Conservation (phyloP, 176 grass and related monocot genomes). For the Hyparrhenia diplandra region DNA sequence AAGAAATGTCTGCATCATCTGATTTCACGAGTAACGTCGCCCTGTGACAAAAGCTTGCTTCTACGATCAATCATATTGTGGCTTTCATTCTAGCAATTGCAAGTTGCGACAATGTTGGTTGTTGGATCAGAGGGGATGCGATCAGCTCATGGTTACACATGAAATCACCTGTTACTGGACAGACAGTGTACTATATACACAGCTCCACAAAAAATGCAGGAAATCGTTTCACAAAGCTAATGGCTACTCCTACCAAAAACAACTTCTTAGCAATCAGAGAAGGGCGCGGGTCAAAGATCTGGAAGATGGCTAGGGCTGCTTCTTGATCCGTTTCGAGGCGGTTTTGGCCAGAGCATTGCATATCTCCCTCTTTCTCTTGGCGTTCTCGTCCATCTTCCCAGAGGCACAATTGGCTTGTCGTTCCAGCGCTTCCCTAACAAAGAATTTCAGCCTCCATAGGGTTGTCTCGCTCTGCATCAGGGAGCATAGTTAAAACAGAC, state of each 20-base stretch:
- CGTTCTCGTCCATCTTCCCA: constrained; percentile 59
- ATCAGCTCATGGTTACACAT: not conserved
- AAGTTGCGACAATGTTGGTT: not conserved
- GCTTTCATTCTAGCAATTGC: too few relatives aligned
- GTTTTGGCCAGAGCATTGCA: constrained; percentile 79
- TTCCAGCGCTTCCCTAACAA: constrained; percentile 77
- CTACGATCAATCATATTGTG: too few relatives aligned
- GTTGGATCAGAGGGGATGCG: not conserved
- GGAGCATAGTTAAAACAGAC: not conserved
- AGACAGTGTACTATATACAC: constrained; percentile 1
- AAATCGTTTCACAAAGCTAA: not conserved
- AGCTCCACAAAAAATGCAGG: not conserved
- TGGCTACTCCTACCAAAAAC: constrained; percentile 11
- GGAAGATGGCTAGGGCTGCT: constrained; percentile 27
- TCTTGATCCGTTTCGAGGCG: constrained; percentile 61
- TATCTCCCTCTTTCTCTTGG: constrained; percentile 87
- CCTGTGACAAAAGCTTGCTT: not conserved
- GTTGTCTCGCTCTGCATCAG: constrained; percentile 78
- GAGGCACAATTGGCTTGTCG: constrained; percentile 40
- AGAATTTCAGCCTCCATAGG: constrained; percentile 90
- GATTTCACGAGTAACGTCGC: not conserved
- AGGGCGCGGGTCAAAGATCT: not conserved
- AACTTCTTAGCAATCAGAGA: constrained; percentile 19
- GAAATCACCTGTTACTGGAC: not conserved
- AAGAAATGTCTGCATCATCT: not conserved